A percentile compares a stretch with the other conserved stretches of the same genome.
Evolutionary conservation across 106 monocot genomes (phyloP).

Genomic region (Dendrobium huoshanense): DNA sequence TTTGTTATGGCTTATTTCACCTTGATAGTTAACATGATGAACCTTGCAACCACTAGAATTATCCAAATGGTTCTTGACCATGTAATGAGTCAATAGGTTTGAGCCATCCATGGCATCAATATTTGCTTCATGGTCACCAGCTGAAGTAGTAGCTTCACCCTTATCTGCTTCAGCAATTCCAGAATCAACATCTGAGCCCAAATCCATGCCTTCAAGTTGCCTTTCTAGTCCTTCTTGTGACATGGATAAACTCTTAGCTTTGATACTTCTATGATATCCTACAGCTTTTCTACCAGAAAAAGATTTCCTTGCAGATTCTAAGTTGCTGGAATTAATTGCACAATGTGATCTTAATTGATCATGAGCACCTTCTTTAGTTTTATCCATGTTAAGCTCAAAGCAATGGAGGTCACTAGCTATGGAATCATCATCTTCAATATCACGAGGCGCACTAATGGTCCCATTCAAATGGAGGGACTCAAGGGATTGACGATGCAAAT

Average conservation of each 20-base stretch:
- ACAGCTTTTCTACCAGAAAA: slow-evolving; percentile 14
- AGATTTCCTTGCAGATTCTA: slow-evolving; percentile 15
- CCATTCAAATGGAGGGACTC: slow-evolving; percentile 58
- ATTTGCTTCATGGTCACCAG: background rate
- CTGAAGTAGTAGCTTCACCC: slow-evolving; percentile 1
- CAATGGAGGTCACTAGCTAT: slow-evolving; percentile 49
- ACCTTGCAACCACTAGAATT: slow-evolving; percentile 1
- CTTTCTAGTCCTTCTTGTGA: slow-evolving; percentile 1
- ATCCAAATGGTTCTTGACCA: background rate
- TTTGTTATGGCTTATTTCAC: slow-evolving; percentile 7
- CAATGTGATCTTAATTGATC: background rate
- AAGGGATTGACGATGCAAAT: slow-evolving; percentile 36
- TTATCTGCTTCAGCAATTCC: background rate
- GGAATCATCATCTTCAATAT: slow-evolving; percentile 56
- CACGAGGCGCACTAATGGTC: slow-evolving; percentile 40
- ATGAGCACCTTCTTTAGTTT: background rate
- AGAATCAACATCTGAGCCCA: background rate
- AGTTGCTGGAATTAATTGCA: background rate
- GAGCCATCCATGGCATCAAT: background rate
- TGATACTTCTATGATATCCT: slow-evolving; percentile 6
- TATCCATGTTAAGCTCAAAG: slow-evolving; percentile 44
- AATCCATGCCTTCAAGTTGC: background rate
- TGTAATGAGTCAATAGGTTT: background rate
- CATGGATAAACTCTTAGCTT: background rate
- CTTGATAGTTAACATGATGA: slow-evolving; percentile 2